Base-by-base conservation (phyloP, 306 rosid genomes). In the Pachyrhizus erosus region DNA sequence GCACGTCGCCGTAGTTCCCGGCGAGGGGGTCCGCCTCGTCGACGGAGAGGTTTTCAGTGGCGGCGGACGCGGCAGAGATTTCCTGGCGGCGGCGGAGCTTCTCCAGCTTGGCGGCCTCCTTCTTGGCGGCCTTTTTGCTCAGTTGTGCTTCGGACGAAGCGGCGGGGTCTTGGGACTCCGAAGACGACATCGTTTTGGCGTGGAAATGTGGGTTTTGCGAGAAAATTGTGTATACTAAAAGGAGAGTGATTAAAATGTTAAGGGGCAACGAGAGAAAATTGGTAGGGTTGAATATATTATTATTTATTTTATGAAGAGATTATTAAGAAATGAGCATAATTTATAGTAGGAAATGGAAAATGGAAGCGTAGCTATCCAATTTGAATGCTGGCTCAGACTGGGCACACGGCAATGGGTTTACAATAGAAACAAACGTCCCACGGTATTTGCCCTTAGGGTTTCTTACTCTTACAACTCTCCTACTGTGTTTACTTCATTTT, bases 101-200 rank as follows among this genome's bases (percentile, higher is more conserved):
- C 31, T 93, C 98, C 18, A 34, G 90, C 87, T 92, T 96, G 12
- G 91, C 96, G 2, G 97, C 96, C 75, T 96, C 99, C 76, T 93
- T 96, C 83, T 93, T 96, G 0, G 96, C 92, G 0, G 97, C 97
- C 73, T 92, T 96, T 82, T 96, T 96, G 95, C 97, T 96, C 2
- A 73, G 0, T 20, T 49, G 5, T 0, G 49, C 5, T 17, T 77
- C 82, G 6, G 88, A 69, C 15, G 80, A 68, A 2, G 64, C 24
- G 0, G 74, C 34, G 24, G 84, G 80, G 3, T 82, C 82, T 69
- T 82, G 74, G 33, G 83, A 67, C 55, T 84, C 89, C 2, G 87
- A 80, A 31, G 89, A 84, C 86, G 90, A 87, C 88, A 84, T 84
- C 21, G 58, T 76, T 71, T 77, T 70, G 24, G 14, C 7, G 31